Conservation (phyloP, 495 filamentous ascomycete species). For the Podospora bellae-mahoneyi region DNA sequence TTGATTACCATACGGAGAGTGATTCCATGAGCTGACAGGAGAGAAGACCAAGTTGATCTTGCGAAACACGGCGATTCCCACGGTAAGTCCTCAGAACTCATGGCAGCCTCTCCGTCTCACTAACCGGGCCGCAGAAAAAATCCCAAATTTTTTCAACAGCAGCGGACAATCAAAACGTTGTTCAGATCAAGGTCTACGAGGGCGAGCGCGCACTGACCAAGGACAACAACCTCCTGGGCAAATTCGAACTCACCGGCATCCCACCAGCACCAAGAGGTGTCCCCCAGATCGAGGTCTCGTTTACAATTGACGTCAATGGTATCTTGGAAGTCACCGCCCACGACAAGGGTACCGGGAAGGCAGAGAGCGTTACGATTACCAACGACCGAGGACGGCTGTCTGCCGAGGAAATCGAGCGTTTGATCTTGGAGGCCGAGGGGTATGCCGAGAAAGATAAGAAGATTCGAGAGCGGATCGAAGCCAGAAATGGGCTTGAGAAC, state of each 20-base stretch:
- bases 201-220: slow-evolving; percentile 89
- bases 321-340: slow-evolving; percentile 87
- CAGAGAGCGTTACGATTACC: slow-evolving; percentile 84
- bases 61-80: slow-evolving; percentile 82
- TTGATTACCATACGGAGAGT: slow-evolving; percentile 58
- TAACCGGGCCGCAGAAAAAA: slow-evolving; percentile 51
- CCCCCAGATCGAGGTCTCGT: slow-evolving; percentile 91
- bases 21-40: background rate
- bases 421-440: slow-evolving; percentile 89
- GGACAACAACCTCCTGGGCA: slow-evolving; percentile 89
- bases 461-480: slow-evolving; percentile 78
- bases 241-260: slow-evolving; percentile 91
- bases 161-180: slow-evolving; percentile 88
- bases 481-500: slow-evolving; percentile 95
- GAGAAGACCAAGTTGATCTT: background rate
- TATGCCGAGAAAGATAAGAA: slow-evolving; percentile 95
- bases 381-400: slow-evolving; percentile 87
- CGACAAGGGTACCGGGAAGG: slow-evolving; percentile 91
- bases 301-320: slow-evolving; percentile 91
- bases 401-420: slow-evolving; percentile 89
- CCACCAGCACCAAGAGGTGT: slow-evolving; percentile 87
- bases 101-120: background rate
- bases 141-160: slow-evolving; percentile 92
- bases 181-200: slow-evolving; percentile 91
- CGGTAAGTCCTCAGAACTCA: slow-evolving; percentile 30